Evolutionary conservation across 257 asterid species (phyloP).

Genomic region (Ajuga chamaepitys): DNA sequence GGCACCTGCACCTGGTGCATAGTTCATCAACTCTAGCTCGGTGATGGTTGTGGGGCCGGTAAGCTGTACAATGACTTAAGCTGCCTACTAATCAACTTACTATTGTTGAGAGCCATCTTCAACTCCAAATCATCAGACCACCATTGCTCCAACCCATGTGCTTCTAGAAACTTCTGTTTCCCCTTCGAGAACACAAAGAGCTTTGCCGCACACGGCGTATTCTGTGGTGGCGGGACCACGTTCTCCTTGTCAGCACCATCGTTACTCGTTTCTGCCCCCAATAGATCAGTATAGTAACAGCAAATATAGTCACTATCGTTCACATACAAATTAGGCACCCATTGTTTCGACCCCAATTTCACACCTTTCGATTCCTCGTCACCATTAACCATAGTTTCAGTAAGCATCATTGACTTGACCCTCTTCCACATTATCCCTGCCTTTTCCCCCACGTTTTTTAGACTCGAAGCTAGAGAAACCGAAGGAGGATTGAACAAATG

Average conservation of each 20-base stretch:
- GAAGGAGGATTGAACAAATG: slow-evolving; percentile 98
- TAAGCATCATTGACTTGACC: slow-evolving; percentile 52
- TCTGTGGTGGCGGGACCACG: slow-evolving; percentile 28
- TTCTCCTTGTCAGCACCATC: slow-evolving; percentile 58
- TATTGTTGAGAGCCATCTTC: slow-evolving; percentile 60
- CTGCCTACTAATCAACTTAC: slow-evolving; percentile 89
- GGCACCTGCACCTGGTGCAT: too few relatives aligned
- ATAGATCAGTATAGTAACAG: slow-evolving; percentile 72
- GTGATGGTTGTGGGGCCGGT: too few relatives aligned
- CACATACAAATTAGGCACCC: slow-evolving; percentile 86
- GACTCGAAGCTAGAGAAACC: slow-evolving; percentile 77
- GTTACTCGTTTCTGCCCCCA: slow-evolving; percentile 22
- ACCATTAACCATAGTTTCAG: slow-evolving; percentile 19
- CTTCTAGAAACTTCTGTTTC: slow-evolving; percentile 90
- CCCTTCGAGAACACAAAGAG: slow-evolving; percentile 82
- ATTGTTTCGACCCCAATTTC: slow-evolving; percentile 50
- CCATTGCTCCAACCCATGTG: slow-evolving; percentile 98
- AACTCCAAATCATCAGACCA: slow-evolving; percentile 94
- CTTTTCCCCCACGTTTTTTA: slow-evolving; percentile 62
- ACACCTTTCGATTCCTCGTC: slow-evolving; percentile 17
- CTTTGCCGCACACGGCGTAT: slow-evolving; percentile 43
- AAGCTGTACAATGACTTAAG: slow-evolving; percentile 68
- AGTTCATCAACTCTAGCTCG: slow-evolving; percentile 24
- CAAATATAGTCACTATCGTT: slow-evolving; percentile 90
- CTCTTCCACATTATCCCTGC: slow-evolving; percentile 74